A percentile compares a stretch with the other conserved stretches of the same genome.
Conservation (phyloP, 1,284 basidiomycete genomes). For the Trametes versicolor region DNA sequence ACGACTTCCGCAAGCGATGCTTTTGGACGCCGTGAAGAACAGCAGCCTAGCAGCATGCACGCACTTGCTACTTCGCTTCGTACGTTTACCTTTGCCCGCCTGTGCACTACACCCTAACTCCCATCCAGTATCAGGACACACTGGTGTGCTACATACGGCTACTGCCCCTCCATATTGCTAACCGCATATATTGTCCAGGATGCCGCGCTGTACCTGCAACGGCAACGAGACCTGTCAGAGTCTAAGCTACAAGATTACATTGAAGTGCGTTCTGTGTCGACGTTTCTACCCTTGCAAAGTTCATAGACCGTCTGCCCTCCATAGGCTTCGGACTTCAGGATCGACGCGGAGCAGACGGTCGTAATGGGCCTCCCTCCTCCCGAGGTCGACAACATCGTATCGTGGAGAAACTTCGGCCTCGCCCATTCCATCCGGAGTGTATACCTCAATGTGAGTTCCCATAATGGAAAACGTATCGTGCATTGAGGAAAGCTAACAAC, state of each 20-base stretch:
- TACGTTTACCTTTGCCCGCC: too few species aligned
- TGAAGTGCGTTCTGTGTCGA: slow-evolving; percentile 46
- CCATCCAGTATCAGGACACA: slow-evolving; percentile 55
- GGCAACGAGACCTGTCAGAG: slow-evolving; percentile 55
- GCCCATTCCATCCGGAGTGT: slow-evolving; percentile 51
- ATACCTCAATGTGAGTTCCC: slow-evolving; percentile 48
- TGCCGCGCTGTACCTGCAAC: slow-evolving; percentile 56
- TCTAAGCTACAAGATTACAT: slow-evolving; percentile 60
- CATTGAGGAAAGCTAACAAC: neutral
- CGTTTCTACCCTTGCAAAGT: neutral
- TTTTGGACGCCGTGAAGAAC: slow-evolving; percentile 40
- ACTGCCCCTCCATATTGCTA: neutral
- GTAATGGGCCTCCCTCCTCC: slow-evolving; percentile 60
- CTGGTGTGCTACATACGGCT: slow-evolving; percentile 43
- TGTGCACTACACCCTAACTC: neutral
- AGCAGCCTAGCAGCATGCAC: slow-evolving; percentile 49
- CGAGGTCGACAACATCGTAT: slow-evolving; percentile 48
- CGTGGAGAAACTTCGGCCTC: slow-evolving; percentile 55
- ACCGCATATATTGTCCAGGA: slow-evolving; percentile 46
- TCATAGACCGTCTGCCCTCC: neutral
- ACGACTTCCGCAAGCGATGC: slow-evolving; percentile 44
- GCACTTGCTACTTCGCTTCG: slow-evolving; percentile 49
- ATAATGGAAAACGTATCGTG: neutral
- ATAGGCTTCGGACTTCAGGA: slow-evolving; percentile 55
- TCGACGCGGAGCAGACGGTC: slow-evolving; percentile 54